Base-by-base conservation (phyloP, 805 yeast species). In the Spathaspora hagerdaliae region DNA sequence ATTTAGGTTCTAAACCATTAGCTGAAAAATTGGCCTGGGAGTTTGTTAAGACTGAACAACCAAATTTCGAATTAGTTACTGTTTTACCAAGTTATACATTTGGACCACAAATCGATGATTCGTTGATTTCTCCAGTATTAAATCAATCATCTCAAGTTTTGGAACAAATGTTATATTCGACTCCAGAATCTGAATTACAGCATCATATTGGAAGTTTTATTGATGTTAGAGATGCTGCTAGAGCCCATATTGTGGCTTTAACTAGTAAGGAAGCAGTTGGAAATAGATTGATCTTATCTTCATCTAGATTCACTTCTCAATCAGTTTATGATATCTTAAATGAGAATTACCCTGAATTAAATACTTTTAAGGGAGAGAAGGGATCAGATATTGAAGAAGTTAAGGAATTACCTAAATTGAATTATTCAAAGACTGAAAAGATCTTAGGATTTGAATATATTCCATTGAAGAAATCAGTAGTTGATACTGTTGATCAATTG, bases 81-180 rank as follows among this genome's bases (percentile, higher is more conserved):
- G 67, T 69, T 27, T 63, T 63, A 44, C 74, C 74, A 3, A 66
- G 62, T 13, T 66, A 57, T 40, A 71, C 69, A 6, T 68, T 69
- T 50, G 74, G 74, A 3, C 74, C 74, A 2, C 74, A 69, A 50
- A 54, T 64, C 3, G 73, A 72, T 49, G 74, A 69, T 36, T 61
- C 55, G 7, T 50, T 54, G 7, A 65, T 59, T 39, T 64, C 61
- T 11, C 58, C 59, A 32, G 61, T 79, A 54, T 83, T 11, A 61
- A 57, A 13, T 13, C 46, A 5, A 44, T 55, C 36, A 9, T 42
- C 45, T 7, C 58, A 56, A 27, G 69, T 66, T 6, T 66, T 64
- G 39, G 43, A 61, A 43, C 55, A 55, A 2, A 65, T 65, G 0
- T 44, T 64, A 13, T 65, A 64, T 39, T 41, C 51, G 19, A 52